Conservation (phyloP, 2,329 filamentous ascomycete genomes). For the Colletotrichum cereale region DNA sequence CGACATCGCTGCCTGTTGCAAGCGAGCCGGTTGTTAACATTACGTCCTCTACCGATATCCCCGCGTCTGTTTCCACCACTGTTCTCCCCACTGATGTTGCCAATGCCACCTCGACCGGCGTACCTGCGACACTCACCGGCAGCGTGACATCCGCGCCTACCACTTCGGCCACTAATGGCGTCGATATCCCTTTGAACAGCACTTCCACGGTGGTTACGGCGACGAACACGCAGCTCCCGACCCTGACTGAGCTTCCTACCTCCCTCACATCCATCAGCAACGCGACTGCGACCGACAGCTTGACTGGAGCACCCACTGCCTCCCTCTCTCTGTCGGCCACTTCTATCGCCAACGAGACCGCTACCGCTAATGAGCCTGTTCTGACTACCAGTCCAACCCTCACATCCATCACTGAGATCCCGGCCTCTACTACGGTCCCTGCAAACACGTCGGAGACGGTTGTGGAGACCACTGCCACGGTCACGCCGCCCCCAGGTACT, state of each 20-base stretch:
- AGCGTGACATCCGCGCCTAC: slow-evolving; percentile 49
- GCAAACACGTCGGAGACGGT: slow-evolving; percentile 29
- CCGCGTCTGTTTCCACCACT: slow-evolving; percentile 18
- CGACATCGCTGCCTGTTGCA: slow-evolving; percentile 15
- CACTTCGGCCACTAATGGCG: slow-evolving; percentile 56
- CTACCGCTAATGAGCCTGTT: slow-evolving; percentile 3
- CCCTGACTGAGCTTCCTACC: slow-evolving; percentile 28
- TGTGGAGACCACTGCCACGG: slow-evolving; percentile 24
- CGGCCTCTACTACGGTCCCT: slow-evolving; percentile 30
- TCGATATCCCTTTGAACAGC: slow-evolving; percentile 42
- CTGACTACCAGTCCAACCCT: slow-evolving; percentile 12
- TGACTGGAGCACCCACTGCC: slow-evolving; percentile 14
- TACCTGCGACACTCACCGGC: slow-evolving; percentile 17
- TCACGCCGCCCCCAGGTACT: slow-evolving; percentile 13
- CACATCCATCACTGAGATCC: slow-evolving; percentile 14
- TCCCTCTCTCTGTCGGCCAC: slow-evolving; percentile 26
- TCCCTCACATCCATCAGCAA: slow-evolving; percentile 28
- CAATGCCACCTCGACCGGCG: slow-evolving; percentile 28
- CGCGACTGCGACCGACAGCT: slow-evolving; percentile 17
- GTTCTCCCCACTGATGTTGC: slow-evolving; percentile 19
- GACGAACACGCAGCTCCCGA: slow-evolving; percentile 31
- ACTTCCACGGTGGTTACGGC: slow-evolving; percentile 22
- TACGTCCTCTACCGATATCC: slow-evolving; percentile 30
- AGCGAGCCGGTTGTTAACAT: slow-evolving; percentile 31
- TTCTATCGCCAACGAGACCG: slow-evolving; percentile 25